phyloP scores from a whole-genome alignment of 83 land plant genomes.

The Picea abies region DNA sequence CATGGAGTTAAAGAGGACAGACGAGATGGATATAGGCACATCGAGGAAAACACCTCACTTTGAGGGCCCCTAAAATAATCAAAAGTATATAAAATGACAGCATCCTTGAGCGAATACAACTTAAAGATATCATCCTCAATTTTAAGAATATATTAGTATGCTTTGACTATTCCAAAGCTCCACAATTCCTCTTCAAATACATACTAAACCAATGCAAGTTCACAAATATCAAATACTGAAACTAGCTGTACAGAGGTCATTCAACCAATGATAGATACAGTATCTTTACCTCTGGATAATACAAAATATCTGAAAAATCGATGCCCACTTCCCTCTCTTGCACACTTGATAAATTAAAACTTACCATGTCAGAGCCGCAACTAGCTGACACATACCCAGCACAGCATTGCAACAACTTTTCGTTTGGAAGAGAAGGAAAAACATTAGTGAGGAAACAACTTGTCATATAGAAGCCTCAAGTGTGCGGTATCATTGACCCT shows the following conservation, averaged over 20 bases:
- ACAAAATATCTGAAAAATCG: neutral
- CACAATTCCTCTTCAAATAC: neutral
- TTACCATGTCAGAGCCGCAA: neutral
- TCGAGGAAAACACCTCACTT: neutral
- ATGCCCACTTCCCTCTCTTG: neutral
- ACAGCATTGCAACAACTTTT: neutral
- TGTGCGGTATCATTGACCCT: slow-evolving; percentile 80
- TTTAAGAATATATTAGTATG: neutral
- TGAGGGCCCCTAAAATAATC: slow-evolving; percentile 8
- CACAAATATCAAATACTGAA: neutral
- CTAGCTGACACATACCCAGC: neutral
- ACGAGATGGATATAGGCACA: too few relatives aligned
- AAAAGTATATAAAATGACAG: neutral
- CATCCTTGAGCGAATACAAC: neutral
- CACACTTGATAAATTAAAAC: neutral
- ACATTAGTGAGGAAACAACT: slow-evolving; percentile 14
- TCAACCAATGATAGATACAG: neutral
- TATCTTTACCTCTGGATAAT: neutral
- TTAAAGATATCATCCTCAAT: neutral
- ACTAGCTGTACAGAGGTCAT: slow-evolving; percentile 5
- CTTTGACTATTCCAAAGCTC: neutral
- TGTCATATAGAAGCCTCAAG: slow-evolving; percentile 63
- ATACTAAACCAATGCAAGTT: neutral
- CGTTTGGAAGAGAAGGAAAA: slow-evolving; percentile 2
- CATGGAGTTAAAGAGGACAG: too few relatives aligned